Evolutionary conservation across 768 basidiomycete species (phyloP), one percentile per base, ranked within the genome.

Genomic region (Rhodocollybia butyracea): DNA sequence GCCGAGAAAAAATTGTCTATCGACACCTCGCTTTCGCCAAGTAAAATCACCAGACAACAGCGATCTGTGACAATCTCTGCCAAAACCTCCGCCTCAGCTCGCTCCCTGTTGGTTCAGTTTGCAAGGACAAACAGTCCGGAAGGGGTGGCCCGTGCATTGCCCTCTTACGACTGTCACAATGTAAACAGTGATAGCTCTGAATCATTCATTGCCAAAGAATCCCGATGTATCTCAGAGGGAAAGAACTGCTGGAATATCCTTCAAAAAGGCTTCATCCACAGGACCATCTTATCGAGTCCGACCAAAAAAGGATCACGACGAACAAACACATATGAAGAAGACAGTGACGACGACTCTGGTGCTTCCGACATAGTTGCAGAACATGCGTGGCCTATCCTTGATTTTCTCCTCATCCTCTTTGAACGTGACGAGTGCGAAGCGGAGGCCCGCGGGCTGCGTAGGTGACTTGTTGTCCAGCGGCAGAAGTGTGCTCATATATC

Each of bases 381-480:
- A 45, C 72, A 84, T 57, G 83, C 88, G 4, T 92, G 90, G 89
- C 76, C 80, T 29, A 64, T 85, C 39, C 74, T 92, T n/a, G 80
- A 83, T 21, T 91, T 86, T 85, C 60, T 91, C 0, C 52, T 92
- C 11, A 64, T 70, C 21, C 60, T 91, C 19, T 89, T 89, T 59
- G 88, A 92, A 63, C 79, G 77, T 59, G 88, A 91, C 57, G 83
- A 89, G 60, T 58, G 61, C 10, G 56, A 68, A 46, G 62, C 63
- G 21, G 68, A 70, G 55, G 59, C 60, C 15, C 66, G 68, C 55
- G 73, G 73, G 48, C 63, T 68, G 54, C 68, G 81, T 80, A 52
- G 64, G 74, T 59, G 52, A 41, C 61, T 63, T 32, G 41, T 46
- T 43, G 30, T 31, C 45, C 45, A 46, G 22, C 22, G 46, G 19